Percentiles rank a stretch among this genome's conserved stretches.
phyloP scores from a whole-genome alignment of 768 basidiomycete species.

The Leccinum boreale region DNA sequence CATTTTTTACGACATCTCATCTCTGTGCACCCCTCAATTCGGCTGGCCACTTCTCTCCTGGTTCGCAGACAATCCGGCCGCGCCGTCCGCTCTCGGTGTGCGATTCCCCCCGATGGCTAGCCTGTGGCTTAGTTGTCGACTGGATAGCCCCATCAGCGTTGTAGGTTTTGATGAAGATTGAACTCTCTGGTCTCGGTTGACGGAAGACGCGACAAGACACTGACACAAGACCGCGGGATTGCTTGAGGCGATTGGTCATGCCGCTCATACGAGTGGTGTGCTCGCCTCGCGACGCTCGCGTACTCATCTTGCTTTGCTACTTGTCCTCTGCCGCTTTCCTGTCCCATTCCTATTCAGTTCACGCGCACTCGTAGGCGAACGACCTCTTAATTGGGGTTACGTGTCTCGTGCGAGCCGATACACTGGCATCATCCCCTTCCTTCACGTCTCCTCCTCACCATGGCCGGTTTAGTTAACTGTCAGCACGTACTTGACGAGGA shows the following conservation, averaged over 20 bases:
- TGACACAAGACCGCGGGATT: constrained; percentile 55
- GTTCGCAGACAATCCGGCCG: constrained; percentile 46
- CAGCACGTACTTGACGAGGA: constrained; percentile 25
- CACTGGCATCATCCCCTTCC: constrained; percentile 53
- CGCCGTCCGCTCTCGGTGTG: constrained; percentile 41
- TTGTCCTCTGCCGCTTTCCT: constrained; percentile 37
- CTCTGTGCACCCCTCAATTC: constrained; percentile 20
- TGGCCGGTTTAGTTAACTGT: constrained; percentile 23
- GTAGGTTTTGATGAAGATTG: constrained; percentile 48
- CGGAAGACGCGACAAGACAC: constrained; percentile 52
- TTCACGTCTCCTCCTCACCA: constrained; percentile 19
- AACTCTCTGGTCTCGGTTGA: constrained; percentile 51
- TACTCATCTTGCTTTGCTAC: constrained; percentile 42
- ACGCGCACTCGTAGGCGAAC: constrained; percentile 61
- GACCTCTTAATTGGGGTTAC: constrained; percentile 82
- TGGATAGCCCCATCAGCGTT: constrained; percentile 16
- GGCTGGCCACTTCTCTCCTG: constrained; percentile 18
- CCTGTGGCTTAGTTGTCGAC: constrained; percentile 38
- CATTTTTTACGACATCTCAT: constrained; percentile 39
- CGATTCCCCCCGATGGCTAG: constrained; percentile 31
- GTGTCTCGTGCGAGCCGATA: constrained; percentile 76
- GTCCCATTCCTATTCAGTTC: constrained; percentile 53
- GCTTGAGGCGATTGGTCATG: constrained; percentile 55
- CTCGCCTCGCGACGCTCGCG: constrained; percentile 54
- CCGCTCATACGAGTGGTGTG: constrained; percentile 46